Evolutionary conservation across 768 basidiomycete species (phyloP).

Genomic region (Termitomyces sp.): DNA sequence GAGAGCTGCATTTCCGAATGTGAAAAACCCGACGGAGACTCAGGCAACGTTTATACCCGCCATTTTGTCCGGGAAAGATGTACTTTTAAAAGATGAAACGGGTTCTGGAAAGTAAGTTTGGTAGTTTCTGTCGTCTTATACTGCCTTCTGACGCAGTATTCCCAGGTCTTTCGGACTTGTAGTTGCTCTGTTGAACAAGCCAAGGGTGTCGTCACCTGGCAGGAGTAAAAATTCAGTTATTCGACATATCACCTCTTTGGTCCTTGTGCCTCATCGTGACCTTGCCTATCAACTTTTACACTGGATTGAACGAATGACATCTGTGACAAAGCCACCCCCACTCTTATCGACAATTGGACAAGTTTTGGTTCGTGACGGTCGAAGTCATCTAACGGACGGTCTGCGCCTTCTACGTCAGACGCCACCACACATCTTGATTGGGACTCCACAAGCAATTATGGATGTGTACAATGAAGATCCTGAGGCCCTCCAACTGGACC

Average conservation of each 20-base stretch:
- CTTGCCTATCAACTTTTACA: slow-evolving; percentile 60
- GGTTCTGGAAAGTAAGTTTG: slow-evolving; percentile 71
- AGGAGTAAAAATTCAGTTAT: slow-evolving; percentile 14
- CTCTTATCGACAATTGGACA: slow-evolving; percentile 45
- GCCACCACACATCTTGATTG: slow-evolving; percentile 64
- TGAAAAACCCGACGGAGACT: slow-evolving; percentile 50
- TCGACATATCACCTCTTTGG: slow-evolving; percentile 42
- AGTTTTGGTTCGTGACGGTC: slow-evolving; percentile 54
- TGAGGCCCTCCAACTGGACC: slow-evolving; percentile 35
- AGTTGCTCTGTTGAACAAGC: slow-evolving; percentile 59
- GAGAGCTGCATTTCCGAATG: slow-evolving; percentile 53
- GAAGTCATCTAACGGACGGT: slow-evolving; percentile 31
- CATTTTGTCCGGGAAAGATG: slow-evolving; percentile 48
- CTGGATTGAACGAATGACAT: slow-evolving; percentile 55
- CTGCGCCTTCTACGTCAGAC: slow-evolving; percentile 30
- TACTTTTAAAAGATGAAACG: slow-evolving; percentile 65
- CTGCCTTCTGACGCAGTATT: neutral
- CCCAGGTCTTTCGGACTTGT: slow-evolving; percentile 67
- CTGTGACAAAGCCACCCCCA: slow-evolving; percentile 22
- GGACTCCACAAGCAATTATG: slow-evolving; percentile 63
- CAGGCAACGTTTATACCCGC: slow-evolving; percentile 61
- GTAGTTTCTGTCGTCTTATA: slow-evolving; percentile 1
- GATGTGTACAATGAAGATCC: slow-evolving; percentile 45
- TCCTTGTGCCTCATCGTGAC: slow-evolving; percentile 71
- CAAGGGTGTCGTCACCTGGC: slow-evolving; percentile 24